Conservation (phyloP, 1,139 yeast species). For the Hyphopichia buzzinii region DNA sequence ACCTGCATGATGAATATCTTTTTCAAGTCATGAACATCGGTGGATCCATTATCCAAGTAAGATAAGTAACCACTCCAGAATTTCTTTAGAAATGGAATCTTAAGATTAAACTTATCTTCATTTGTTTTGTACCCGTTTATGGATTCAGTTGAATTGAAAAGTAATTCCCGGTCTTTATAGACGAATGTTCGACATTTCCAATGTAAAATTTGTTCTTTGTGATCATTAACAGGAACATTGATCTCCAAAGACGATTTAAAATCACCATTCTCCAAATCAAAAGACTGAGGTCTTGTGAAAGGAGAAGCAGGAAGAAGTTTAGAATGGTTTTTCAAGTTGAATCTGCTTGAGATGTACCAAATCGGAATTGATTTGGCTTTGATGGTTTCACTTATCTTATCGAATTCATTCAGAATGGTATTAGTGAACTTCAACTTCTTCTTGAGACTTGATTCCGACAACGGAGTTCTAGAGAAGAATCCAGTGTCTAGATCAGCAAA, state of each 20-base stretch:
- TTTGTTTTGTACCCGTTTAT: slow-evolving; percentile 34
- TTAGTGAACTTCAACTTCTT: slow-evolving; percentile 5
- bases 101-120: slow-evolving; percentile 23
- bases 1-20: slow-evolving; percentile 28
- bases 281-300: slow-evolving; percentile 14
- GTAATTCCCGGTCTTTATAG: slow-evolving; percentile 20
- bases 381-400: slow-evolving; percentile 3
- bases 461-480: slow-evolving; percentile 3
- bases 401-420: slow-evolving; percentile 4
- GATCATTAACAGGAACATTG: slow-evolving; percentile 11
- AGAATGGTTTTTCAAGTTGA: slow-evolving; percentile 2
- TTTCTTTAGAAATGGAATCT: slow-evolving; percentile 37
- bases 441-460: slow-evolving; percentile 7
- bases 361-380: slow-evolving; percentile 7
- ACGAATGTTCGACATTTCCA: slow-evolving; percentile 37
- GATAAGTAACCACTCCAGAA: slow-evolving; percentile 43
- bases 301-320: neutral
- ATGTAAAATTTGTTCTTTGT: slow-evolving; percentile 19
- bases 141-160: slow-evolving; percentile 29
- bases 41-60: slow-evolving; percentile 35
- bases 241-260: slow-evolving; percentile 31
- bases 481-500: slow-evolving; percentile 15
- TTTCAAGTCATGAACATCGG: slow-evolving; percentile 20
- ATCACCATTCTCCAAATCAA: slow-evolving; percentile 23
- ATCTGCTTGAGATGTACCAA: slow-evolving; percentile 7